Base-by-base conservation (phyloP, 495 filamentous ascomycete genomes). In the Clavariopsis aquatica region DNA sequence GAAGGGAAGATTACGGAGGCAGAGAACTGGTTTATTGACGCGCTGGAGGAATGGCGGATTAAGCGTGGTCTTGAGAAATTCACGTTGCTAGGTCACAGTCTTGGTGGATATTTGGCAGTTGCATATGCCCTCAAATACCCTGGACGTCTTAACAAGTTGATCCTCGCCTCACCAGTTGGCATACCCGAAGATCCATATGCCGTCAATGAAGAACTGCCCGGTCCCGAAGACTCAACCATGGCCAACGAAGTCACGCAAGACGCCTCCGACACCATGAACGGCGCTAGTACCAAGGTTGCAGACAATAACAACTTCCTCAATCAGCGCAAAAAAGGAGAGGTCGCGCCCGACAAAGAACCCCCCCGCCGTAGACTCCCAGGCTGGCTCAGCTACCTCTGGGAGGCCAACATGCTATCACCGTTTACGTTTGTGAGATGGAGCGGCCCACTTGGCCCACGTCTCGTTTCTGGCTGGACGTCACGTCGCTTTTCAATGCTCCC, bases 121-220 rank as follows among this genome's bases (percentile, higher is more conserved):
- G 91, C 92, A 13, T 98, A 98, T 74, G 90, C 94, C 0, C 83
- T 98, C 55, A 98, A 98, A 74, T 98, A 98, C 71, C 93, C 93
- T 2, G 92, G 92, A 17, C 89, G 86, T 52, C 77, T 98, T 29
- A 96, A 98, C 74, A 98, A 98, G 77, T 85, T 98, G 52, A 94
- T 98, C 63, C 82, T 98, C 28, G 94, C 90, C 1, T 95, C 90
- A 3, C 94, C 94, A 0, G 95, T 96, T 45, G 94, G 94, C 20
- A 89, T 98, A 34, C 95, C 95, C 19, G 93, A 96, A 71, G 93
- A 98, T 72, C 94, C 94, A 0, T 92, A 92, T 73, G 94, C 94
- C 1, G 84, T 96, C 56, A 86, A 83, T 60, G 88, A 89, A 34
- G 89, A 84, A 12, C 85, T 97, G 78, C 88, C 93, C 9, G 88